phyloP scores from a whole-genome alignment of 2,329 filamentous ascomycete genomes.

The Aureobasidium sp. region DNA sequence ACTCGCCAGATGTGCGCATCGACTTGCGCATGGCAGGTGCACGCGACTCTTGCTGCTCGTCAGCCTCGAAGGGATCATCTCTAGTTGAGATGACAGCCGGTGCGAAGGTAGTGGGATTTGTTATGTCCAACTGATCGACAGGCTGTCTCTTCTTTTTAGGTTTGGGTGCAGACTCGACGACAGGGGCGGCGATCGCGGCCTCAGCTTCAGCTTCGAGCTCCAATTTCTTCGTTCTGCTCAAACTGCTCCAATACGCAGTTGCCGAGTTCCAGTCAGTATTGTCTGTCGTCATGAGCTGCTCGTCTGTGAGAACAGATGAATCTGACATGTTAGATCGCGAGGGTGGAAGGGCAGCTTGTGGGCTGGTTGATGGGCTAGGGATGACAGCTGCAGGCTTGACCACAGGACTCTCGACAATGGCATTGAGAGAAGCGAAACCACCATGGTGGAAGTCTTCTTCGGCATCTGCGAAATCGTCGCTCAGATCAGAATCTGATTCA shows the following conservation, averaged over 20 bases:
- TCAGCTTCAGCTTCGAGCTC: slow-evolving; percentile 52
- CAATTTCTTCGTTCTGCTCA: slow-evolving; percentile 55
- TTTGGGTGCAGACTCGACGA: slow-evolving; percentile 39
- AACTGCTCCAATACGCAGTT: slow-evolving; percentile 61
- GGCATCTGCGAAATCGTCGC: slow-evolving; percentile 66
- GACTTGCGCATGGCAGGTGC: slow-evolving; percentile 34
- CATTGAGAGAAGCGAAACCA: slow-evolving; percentile 65
- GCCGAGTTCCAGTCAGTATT: slow-evolving; percentile 55
- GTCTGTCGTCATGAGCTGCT: slow-evolving; percentile 22
- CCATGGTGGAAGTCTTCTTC: slow-evolving; percentile 61
- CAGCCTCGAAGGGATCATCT: not conserved
- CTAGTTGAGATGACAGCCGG: slow-evolving; percentile 8
- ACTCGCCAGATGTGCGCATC: slow-evolving; percentile 17
- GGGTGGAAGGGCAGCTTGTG: slow-evolving; percentile 15
- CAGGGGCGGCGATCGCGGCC: slow-evolving; percentile 18
- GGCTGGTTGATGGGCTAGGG: slow-evolving; percentile 22
- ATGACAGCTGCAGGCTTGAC: slow-evolving; percentile 16
- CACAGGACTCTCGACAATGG: slow-evolving; percentile 56
- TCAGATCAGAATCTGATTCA: slow-evolving; percentile 33
- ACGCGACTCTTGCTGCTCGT: not conserved
- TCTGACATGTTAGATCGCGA: slow-evolving; percentile 2
- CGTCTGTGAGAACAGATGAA: slow-evolving; percentile 4
- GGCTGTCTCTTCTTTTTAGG: slow-evolving; percentile 35
- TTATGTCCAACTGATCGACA: slow-evolving; percentile 16
- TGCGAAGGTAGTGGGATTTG: slow-evolving; percentile 13